Evolutionary conservation across 1,284 basidiomycete genomes (phyloP), one percentile per base, ranked within the genome.

Genomic region (Blastosporella zonata): DNA sequence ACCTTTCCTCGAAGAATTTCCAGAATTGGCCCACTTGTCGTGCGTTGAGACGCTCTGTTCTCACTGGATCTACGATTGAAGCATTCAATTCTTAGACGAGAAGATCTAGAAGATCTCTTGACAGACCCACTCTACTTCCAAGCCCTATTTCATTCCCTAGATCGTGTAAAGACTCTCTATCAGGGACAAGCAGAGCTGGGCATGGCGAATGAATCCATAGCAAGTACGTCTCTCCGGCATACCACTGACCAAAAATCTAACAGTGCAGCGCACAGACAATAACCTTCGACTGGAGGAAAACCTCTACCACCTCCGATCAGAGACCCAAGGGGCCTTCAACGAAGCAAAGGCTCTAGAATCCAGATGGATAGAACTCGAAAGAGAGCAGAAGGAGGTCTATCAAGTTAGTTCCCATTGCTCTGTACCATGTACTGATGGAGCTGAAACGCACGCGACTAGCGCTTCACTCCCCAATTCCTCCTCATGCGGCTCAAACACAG

Each of bases 31-130:
- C 12, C 72, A 80, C 61, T 64, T 88, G 59, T 83, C 85, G 87
- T 87, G 53, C 43, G 43, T 42, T 18, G 39, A 20, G 36, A 8
- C 23, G 12, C n/a, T 46, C 54, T 49, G 53, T 43, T 42, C n/a
- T 10, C 29, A 13, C 25, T 22, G 8, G 28, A 28, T 28, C 10
- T 33, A 21, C 7, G 28, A 47, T 38, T 43, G 42, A 55, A 21
- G 8, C 42, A 36, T 6, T 40, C 23, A 29, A 31, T 15, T 41
- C 21, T 25, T 63, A 93, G 90, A 56, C 81, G 87, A 49, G 84
- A 90, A 55, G 90, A 93, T 59, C 75, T 97, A n/a, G 89, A 95
- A 66, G 90, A 93, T 63, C 71, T 96, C 15, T 70, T 96, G 18
- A 74, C 77, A 15, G 90, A 95, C 60, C 86, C 85, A 1, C 71